Evolutionary conservation across 257 asterid genomes (phyloP), one percentile per base, ranked within the genome.

Genomic region (Ocimum tenuiflorum): DNA sequence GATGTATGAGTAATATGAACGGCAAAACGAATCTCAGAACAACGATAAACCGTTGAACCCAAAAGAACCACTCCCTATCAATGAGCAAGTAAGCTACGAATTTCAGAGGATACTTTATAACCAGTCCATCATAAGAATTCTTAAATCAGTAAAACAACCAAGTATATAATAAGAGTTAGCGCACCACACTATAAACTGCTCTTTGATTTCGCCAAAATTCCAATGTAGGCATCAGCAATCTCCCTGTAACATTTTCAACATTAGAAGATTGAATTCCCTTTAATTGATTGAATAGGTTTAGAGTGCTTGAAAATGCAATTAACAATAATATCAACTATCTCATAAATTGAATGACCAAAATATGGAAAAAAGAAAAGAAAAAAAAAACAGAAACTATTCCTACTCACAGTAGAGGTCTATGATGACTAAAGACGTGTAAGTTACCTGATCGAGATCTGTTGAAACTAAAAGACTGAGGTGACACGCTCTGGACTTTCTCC

Each of bases 121-220:
- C 20, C n/a, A 47, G 12, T 50, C 56, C 45, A 65, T 31, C 52
- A 8, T 17, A 48, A 31, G 36, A 60, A 55, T 43, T 38, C 73
- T 22, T 11, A 42, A 43, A 70, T 57, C 33, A 53, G 41, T 45
- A 53, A 18, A 23, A 60, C 27, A 20, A 6, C 22, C 7, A 48
- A 60, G 35, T 8, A 31, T 42, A 55, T 51, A 35, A 49, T 23
- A 33, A 8, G 67, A 31, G 27, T 52, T 46, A 55, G 52, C 60
- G 75, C 90, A 31, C 94, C 86, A 35, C 78, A 48, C 73, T 70
- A 74, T 85, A 89, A 67, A 85, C 41, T 24, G 83, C 87, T 62
- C 66, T 81, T 74, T 89, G 85, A 64, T 86, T 89, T 75, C 89
- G 85, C 96, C 96, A 89, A 67, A 73, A 89, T 63, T 79, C 88